A percentile compares a stretch with the other conserved stretches of the same genome.
Conservation (phyloP, 805 yeast species). For the Cyberlindnera xylosilytica region DNA sequence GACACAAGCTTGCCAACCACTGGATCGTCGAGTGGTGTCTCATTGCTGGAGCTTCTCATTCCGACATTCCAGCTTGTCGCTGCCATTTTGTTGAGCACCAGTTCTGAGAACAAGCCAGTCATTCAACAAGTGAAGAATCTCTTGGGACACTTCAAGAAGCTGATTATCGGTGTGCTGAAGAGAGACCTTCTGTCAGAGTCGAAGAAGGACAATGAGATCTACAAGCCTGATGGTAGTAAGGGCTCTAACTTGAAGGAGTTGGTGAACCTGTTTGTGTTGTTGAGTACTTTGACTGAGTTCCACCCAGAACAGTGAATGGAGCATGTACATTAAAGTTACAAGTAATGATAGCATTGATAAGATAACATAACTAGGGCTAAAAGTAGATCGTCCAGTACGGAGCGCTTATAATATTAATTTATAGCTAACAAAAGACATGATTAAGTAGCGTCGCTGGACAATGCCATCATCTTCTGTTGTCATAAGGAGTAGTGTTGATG, state of each 20-base stretch:
- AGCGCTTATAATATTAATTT: no score
- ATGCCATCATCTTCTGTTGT: no score
- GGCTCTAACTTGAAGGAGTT: slow-evolving; percentile 45
- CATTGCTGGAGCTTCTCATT: slow-evolving; percentile 63
- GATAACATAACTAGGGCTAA: no score
- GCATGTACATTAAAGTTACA: no score
- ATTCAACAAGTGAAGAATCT: slow-evolving; percentile 50
- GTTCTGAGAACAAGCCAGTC: slow-evolving; percentile 66
- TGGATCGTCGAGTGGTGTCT: slow-evolving; percentile 34
- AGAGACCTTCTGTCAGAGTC: slow-evolving; percentile 43
- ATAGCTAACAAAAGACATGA: no score
- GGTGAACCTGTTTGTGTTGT: slow-evolving; percentile 51
- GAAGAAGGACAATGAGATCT: slow-evolving; percentile 25
- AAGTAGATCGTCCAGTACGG: no score
- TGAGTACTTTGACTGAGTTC: slow-evolving; percentile 48
- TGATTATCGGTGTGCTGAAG: slow-evolving; percentile 62
- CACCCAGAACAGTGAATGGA: slow-evolving; percentile 32
- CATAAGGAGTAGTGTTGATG: no score
- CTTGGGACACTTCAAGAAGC: slow-evolving; percentile 47
- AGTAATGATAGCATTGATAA: no score
- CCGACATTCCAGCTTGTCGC: slow-evolving; percentile 73
- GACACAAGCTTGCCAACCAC: slow-evolving; percentile 48
- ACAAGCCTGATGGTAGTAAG: slow-evolving; percentile 27
- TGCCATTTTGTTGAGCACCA: slow-evolving; percentile 69
- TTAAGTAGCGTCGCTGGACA: no score